A percentile compares a stretch with the other conserved stretches of the same genome.
phyloP scores from a whole-genome alignment of 176 grass and related monocot genomes.

The Cenchrus purpureus region DNA sequence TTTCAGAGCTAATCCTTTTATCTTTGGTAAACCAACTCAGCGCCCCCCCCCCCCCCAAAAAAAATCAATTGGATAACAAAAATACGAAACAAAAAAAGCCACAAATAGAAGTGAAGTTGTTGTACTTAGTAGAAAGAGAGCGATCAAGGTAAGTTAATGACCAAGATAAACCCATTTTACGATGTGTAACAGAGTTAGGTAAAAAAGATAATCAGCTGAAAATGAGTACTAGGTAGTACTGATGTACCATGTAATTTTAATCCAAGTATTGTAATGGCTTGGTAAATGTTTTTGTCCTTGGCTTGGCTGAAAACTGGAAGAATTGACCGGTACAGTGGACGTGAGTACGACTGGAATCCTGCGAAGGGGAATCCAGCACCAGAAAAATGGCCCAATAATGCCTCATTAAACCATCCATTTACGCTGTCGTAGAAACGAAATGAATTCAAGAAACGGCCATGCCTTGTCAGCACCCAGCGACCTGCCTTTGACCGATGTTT shows the following conservation, averaged over 20 bases:
- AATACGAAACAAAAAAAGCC: background rate
- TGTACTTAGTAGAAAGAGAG: background rate
- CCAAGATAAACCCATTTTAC: background rate
- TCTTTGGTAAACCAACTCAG: background rate
- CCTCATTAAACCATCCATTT: slow-evolving; percentile 37
- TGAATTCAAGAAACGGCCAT: slow-evolving; percentile 31
- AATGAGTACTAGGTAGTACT: background rate
- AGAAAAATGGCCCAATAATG: slow-evolving; percentile 9
- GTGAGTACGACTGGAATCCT: slow-evolving; percentile 17
- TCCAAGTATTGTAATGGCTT: background rate
- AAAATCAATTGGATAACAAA: background rate
- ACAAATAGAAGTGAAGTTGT: background rate
- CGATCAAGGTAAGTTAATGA: background rate
- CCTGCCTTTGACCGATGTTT: slow-evolving; percentile 29
- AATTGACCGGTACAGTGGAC: slow-evolving; percentile 36
- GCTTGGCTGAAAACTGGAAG: background rate
- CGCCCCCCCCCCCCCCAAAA: background rate
- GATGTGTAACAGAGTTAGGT: background rate
- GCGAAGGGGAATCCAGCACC: slow-evolving; percentile 20
- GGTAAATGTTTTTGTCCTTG: slow-evolving; percentile 21
- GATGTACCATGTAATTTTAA: background rate
- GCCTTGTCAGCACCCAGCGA: no score
- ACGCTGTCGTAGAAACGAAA: slow-evolving; percentile 30
- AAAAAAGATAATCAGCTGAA: background rate
- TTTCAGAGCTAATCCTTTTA: background rate